Percentiles rank a stretch among this genome's conserved stretches.
Conservation (phyloP, 2,329 filamentous ascomycete species). For the Xylariaceae sp. region DNA sequence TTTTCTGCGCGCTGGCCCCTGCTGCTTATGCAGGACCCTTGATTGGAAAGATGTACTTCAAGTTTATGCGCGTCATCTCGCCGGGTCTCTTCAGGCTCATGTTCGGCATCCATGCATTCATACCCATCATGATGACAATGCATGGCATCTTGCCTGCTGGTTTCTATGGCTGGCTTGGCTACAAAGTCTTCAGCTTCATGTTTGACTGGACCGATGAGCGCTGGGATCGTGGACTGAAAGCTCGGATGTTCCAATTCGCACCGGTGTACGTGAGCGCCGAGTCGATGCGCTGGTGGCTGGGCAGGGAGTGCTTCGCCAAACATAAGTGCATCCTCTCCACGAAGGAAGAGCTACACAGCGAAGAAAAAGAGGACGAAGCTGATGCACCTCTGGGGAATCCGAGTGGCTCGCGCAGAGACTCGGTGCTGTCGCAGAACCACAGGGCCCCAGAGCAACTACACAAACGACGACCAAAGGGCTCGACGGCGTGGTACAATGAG, state of each 20-base stretch:
- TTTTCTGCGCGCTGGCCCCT: constrained; percentile 87
- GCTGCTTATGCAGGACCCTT: constrained; percentile 86
- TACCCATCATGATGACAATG: constrained; percentile 88
- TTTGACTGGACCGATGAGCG: constrained; percentile 82
- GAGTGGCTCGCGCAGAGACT: constrained; percentile 14
- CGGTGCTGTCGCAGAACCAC: constrained; percentile 10
- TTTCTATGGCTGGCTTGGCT: constrained; percentile 78
- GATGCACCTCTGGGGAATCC: constrained; percentile 30
- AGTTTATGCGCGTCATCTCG: constrained; percentile 80
- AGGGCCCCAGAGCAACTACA: constrained; percentile 26
- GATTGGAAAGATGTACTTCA: constrained; percentile 84
- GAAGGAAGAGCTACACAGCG: constrained; percentile 60
- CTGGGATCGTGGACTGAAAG: constrained; percentile 76
- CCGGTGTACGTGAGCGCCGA: constrained; percentile 88
- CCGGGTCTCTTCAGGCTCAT: constrained; percentile 72
- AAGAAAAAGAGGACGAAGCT: constrained; percentile 57
- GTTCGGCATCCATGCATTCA: constrained; percentile 91
- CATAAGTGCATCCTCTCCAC: constrained; percentile 87
- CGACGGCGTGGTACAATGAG: constrained; percentile 76
- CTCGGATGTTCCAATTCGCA: constrained; percentile 87
- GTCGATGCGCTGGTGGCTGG: constrained; percentile 94
- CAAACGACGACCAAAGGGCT: constrained; percentile 38
- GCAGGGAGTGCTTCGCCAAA: constrained; percentile 71
- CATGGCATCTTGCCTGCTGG: constrained; percentile 60
- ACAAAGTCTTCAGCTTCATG: constrained; percentile 82